Evolutionary conservation across 2,329 filamentous ascomycete species (phyloP), one percentile per base, ranked within the genome.

Genomic region (Orbilia brochopaga): DNA sequence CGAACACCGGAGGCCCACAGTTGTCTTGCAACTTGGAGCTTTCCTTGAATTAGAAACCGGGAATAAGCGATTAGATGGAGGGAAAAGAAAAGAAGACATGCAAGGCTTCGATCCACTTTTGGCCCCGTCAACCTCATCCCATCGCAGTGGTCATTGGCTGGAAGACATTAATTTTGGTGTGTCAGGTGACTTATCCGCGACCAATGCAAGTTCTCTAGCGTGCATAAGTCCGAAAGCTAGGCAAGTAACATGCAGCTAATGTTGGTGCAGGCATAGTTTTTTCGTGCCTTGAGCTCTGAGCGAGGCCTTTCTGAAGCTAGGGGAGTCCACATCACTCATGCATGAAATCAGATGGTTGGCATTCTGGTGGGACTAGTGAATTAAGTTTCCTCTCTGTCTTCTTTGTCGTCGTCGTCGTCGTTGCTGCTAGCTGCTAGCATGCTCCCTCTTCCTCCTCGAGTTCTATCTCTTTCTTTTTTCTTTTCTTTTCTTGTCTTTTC

Each of bases 21-120:
- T 61, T 48, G 37, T 58, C 37, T 56, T 64, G 50, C 53, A 61
- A 60, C 55, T 56, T 48, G 24, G 67, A 59, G 50, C 56, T 65
- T 65, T 54, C 67, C 67, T 72, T 65, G 67, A 72, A 72, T 72
- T 72, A 72, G 67, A 72, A 65, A 72, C 67, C 67, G 67, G 67
- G 67, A 72, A 65, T 61, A 72, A 72, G 67, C 67, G 67, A 72
- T 35, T 54, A 23, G 6, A 30, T 2, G 53, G 60, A 63, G n/a
- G 60, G 60, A 65, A 61, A 72, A 72, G 60, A 72, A 72, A 72
- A 70, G 66, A 70, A 57, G 30, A 65, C 46, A 56, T 65, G 56
- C 67, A 72, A 60, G 67, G 67, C 67, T 58, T 58, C 56, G 65
- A 54, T 70, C 65, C 64, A 69, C 64, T 54, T 70, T 54, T 69